Evolutionary conservation across 768 basidiomycete genomes (phyloP), one percentile per base, ranked within the genome.

Genomic region (Kwoniella sp.): DNA sequence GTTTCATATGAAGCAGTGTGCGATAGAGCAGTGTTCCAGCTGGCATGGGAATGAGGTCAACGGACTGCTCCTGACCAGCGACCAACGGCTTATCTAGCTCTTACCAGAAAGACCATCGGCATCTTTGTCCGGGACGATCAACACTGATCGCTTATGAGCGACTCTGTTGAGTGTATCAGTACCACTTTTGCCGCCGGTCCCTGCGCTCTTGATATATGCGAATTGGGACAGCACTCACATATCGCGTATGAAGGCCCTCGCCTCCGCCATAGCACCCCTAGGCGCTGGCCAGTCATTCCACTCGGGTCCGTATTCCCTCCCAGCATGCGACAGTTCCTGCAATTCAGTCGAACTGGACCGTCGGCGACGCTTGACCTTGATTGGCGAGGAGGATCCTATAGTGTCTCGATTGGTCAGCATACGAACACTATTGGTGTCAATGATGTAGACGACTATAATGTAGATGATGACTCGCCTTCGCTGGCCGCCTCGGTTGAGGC

Each of bases 81-180:
- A n/a, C n/a, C n/a, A n/a, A n/a, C n/a, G n/a, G n/a, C n/a, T n/a
- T n/a, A n/a, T n/a, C n/a, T n/a, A n/a, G n/a, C n/a, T n/a, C 53
- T 44, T 29, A 71, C 70, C 67, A 27, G 62, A 62, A 9, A 67
- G 56, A 5, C 76, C 75, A 52, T 76, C 76, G n/a, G 73, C 75
- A 52, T 80, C 79, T 45, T 79, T 79, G 70, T 80, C 79, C 0
- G 79, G 79, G 0, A 78, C 73, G 7, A 79, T 63, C 22, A 79
- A 57, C 9, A 73, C 68, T 2, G 54, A 56, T 23, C 56, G 52
- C 36, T 60, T 51, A 12, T 69, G 42, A 4, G 50, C 25, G 15
- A 60, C 63, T 5, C 68, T 72, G 23, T 49, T 2, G n/a, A 19
- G n/a, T 29, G 9, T 46, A 19, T 52, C 14, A 50, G 46, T n/a